Conservation (phyloP, 192 early-diverging fungal genomes). For the Rhizophagus clarus region DNA sequence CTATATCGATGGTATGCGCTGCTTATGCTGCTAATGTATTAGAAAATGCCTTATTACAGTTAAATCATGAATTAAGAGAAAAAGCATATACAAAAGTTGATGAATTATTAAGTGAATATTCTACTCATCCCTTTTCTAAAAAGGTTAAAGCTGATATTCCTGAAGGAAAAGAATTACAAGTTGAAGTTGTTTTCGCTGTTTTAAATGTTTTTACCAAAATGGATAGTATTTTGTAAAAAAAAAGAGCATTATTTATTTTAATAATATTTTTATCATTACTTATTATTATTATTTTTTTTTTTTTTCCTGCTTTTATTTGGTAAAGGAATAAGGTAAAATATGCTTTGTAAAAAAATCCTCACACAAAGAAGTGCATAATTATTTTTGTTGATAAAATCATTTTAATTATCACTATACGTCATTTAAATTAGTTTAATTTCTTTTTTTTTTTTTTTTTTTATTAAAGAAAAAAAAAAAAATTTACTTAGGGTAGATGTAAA, state of each 20-base stretch:
- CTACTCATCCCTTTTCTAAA: constrained; percentile 70
- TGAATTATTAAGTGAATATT: constrained; percentile 86
- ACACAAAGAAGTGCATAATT: too few relatives aligned
- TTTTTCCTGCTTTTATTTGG: too few relatives aligned
- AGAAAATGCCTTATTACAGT: constrained; percentile 87
- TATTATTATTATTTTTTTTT: too few relatives aligned
- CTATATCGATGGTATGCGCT: constrained; percentile 89
- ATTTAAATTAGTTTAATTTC: too few relatives aligned
- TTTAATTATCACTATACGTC: too few relatives aligned
- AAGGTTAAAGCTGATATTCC: constrained; percentile 56
- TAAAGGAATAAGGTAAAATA: too few relatives aligned
- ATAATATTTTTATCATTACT: too few relatives aligned
- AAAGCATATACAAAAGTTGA: constrained; percentile 87
- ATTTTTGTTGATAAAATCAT: too few relatives aligned
- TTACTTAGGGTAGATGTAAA: neutral
- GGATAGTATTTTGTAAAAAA: constrained; percentile 72
- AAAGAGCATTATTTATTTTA: neutral
- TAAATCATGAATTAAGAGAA: constrained; percentile 87
- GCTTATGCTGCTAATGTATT: constrained; percentile 97
- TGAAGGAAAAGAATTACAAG: constrained; percentile 60
- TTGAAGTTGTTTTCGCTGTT: constrained; percentile 78
- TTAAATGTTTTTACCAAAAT: constrained; percentile 87
- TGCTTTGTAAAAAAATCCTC: too few relatives aligned
- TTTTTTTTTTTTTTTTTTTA: neutral
- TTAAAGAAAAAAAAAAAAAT: neutral